Percentiles rank a stretch among this genome's conserved stretches.
These are phyloP conservation scores for Talaromyces sp. DNA, from an alignment of 2,329 filamentous ascomycete genomes.

Conservation along the genomic window DNA sequence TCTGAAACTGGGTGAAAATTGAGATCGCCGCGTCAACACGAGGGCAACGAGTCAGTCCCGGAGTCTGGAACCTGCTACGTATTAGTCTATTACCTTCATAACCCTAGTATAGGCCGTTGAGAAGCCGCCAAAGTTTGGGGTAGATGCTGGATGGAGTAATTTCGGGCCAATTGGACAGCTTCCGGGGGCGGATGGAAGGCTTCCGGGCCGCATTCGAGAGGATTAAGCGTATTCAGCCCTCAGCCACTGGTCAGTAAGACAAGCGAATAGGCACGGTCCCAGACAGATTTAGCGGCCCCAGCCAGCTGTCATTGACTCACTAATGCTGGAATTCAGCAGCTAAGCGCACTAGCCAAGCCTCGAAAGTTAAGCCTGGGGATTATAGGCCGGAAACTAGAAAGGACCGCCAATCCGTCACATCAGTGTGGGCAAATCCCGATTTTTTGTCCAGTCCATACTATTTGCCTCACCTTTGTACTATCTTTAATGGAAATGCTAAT, in stretches of 20 bases:
- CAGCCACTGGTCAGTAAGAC: not conserved
- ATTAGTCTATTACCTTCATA: too few relatives aligned
- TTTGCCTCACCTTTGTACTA: not conserved
- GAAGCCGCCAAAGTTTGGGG: not conserved
- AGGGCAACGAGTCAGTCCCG: not conserved
- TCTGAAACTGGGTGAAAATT: not conserved
- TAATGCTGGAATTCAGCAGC: not conserved
- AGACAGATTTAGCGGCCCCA: not conserved
- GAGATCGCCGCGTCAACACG: not conserved
- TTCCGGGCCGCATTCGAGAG: not conserved
- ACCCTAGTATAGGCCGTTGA: not conserved
- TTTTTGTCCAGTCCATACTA: not conserved
- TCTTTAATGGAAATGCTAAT: too few relatives aligned
- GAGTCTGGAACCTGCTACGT: not conserved
- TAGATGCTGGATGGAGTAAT: not conserved
- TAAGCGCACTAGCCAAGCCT: not conserved
- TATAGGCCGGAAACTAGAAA: not conserved
- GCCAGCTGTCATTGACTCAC: not conserved
- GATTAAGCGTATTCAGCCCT: not conserved
- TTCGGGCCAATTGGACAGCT: not conserved
- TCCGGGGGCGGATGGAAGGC: not conserved
- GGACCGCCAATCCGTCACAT: not conserved
- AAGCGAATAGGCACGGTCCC: not conserved
- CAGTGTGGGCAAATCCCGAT: not conserved
- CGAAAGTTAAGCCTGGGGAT: not conserved